A percentile compares a stretch with the other conserved stretches of the same genome.
These are phyloP conservation scores for Gossypium stocksii DNA, from an alignment of 345 rosid species.

Conservation along the genomic window DNA sequence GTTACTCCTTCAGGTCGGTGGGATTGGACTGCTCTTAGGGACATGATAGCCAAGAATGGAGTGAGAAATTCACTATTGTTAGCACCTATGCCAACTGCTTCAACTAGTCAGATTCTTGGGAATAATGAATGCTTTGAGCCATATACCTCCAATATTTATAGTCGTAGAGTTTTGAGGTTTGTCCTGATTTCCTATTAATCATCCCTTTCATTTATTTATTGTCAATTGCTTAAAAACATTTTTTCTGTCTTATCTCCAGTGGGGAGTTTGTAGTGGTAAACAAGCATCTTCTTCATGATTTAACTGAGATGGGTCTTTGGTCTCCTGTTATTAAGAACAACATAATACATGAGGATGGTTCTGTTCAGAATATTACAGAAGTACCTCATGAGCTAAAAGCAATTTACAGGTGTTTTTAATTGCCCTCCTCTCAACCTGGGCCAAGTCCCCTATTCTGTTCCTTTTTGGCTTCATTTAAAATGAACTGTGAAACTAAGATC, in stretches of 20 bases:
- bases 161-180: constrained; percentile 88
- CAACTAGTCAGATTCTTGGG: constrained; percentile 96
- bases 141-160: constrained; percentile 84
- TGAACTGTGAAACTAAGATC: neutral
- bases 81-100: constrained; percentile 97
- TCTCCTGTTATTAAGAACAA: constrained; percentile 74
- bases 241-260: constrained; percentile 30
- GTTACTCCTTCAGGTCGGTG: constrained; percentile 64
- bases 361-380: constrained; percentile 67
- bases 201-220: neutral
- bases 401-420: constrained; percentile 58
- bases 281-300: constrained; percentile 92
- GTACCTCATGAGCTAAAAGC: constrained; percentile 63
- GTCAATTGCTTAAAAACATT: neutral
- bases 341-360: constrained; percentile 69
- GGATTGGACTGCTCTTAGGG: constrained; percentile 71
- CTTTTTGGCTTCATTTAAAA: neutral
- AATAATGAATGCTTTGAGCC: constrained; percentile 96
- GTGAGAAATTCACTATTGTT: constrained; percentile 86
- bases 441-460: neutral
- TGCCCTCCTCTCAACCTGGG: neutral
- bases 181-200: neutral
- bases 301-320: constrained; percentile 91
- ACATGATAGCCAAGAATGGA: constrained; percentile 62
- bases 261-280: constrained; percentile 96